These are phyloP conservation scores for Curvularia verruculosa DNA, from an alignment of 2,329 filamentous ascomycete species.

Conservation along the genomic window DNA sequence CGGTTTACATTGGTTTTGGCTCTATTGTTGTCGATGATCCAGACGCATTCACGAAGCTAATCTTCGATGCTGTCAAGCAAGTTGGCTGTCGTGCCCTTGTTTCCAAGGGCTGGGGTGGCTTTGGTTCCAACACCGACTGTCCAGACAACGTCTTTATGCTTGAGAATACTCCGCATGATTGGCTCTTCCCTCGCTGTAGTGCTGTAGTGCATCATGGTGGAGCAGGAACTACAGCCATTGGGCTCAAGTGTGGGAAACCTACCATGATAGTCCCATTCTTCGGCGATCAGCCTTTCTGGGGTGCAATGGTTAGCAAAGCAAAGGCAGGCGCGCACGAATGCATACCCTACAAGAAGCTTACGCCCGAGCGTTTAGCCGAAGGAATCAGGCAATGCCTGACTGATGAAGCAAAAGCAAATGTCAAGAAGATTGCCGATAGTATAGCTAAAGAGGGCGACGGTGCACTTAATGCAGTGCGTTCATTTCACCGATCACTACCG, in stretches of 20 bases:
- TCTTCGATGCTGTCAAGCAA: slow-evolving; percentile 70
- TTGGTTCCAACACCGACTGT: slow-evolving; percentile 61
- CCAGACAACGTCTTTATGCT: slow-evolving; percentile 71
- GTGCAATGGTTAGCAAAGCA: slow-evolving; percentile 68
- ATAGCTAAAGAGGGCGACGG: slow-evolving; percentile 70
- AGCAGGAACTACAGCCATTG: slow-evolving; percentile 76
- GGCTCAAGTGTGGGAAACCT: slow-evolving; percentile 72
- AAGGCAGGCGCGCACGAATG: slow-evolving; percentile 67
- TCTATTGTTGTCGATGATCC: slow-evolving; percentile 78
- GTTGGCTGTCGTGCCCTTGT: slow-evolving; percentile 74
- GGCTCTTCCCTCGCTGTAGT: slow-evolving; percentile 71
- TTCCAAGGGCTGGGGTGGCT: slow-evolving; percentile 76
- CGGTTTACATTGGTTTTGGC: slow-evolving; percentile 78
- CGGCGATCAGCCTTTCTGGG: slow-evolving; percentile 81
- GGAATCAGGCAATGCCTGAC: slow-evolving; percentile 72
- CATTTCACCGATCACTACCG: slow-evolving; percentile 67
- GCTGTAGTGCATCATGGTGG: slow-evolving; percentile 79
- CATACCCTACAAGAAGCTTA: slow-evolving; percentile 71
- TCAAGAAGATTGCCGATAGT: slow-evolving; percentile 63
- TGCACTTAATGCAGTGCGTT: slow-evolving; percentile 69
- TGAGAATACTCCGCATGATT: slow-evolving; percentile 77
- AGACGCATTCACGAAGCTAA: slow-evolving; percentile 70
- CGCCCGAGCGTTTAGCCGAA: slow-evolving; percentile 68
- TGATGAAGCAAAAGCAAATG: slow-evolving; percentile 64
- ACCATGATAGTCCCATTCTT: slow-evolving; percentile 82